Percentiles rank a stretch among this genome's conserved stretches.
These are phyloP conservation scores for Trichoderma sp. DNA, from an alignment of 2,329 filamentous ascomycete species.

Conservation along the genomic window DNA sequence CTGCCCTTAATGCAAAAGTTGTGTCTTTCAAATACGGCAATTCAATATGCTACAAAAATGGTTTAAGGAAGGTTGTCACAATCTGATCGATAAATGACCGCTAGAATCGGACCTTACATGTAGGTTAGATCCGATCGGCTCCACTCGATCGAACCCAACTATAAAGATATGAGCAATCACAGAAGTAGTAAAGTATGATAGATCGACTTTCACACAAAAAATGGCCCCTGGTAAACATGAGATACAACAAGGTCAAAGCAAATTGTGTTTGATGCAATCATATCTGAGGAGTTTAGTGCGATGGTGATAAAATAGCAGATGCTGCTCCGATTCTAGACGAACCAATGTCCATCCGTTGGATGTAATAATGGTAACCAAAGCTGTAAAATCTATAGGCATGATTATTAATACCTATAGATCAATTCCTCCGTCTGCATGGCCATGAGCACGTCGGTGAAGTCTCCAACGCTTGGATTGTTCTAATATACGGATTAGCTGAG, in stretches of 20 bases:
- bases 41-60: neutral
- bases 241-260: neutral
- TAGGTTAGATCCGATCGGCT: neutral
- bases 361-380: neutral
- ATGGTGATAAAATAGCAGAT: neutral
- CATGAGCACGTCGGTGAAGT: no score
- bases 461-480: no score
- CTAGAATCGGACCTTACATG: neutral
- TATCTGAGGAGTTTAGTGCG: accelerated
- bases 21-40: neutral
- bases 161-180: neutral
- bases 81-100: neutral
- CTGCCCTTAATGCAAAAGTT: neutral
- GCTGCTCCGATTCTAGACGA: neutral
- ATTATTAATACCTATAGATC: neutral
- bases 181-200: neutral
- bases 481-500: no score
- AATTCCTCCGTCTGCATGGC: no score
- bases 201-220: neutral
- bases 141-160: neutral
- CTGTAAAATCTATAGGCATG: neutral
- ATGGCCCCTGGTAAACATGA: neutral
- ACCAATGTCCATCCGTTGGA: neutral
- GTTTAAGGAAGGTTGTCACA: neutral
- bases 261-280: neutral